Evolutionary conservation across 345 rosid genomes (phyloP).

Genomic region (Eucalyptus pauciflora): DNA sequence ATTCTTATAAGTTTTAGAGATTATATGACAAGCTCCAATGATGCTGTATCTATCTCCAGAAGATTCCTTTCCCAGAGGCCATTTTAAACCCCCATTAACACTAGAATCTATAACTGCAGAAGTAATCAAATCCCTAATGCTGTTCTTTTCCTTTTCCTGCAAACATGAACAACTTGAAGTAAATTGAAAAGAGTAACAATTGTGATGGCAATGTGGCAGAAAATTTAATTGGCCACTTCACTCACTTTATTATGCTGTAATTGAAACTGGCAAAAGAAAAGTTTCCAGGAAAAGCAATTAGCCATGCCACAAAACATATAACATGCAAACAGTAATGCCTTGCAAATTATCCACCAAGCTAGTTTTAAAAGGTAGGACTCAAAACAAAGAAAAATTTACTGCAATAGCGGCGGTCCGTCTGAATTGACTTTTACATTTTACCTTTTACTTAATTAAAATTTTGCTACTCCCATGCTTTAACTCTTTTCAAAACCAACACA

Average conservation of each 20-base stretch:
- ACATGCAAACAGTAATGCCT: neutral
- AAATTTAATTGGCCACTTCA: neutral
- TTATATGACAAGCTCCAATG: constrained; percentile 34
- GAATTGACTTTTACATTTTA: neutral
- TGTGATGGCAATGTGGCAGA: neutral
- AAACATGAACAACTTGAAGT: neutral
- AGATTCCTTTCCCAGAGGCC: constrained; percentile 37
- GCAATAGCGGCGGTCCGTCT: neutral
- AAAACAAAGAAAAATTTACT: neutral
- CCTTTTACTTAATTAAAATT: neutral
- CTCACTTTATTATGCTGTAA: neutral
- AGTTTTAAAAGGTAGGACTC: neutral
- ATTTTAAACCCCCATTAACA: constrained; percentile 64
- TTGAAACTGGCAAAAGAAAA: neutral
- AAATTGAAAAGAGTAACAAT: neutral
- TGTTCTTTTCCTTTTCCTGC: constrained; percentile 46
- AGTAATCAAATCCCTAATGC: constrained; percentile 29
- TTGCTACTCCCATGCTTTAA: neutral
- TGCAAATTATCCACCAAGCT: neutral
- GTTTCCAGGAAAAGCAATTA: neutral
- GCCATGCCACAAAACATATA: neutral
- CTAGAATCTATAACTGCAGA: constrained; percentile 47
- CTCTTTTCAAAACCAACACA: neutral
- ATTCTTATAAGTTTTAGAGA: constrained; percentile 17
- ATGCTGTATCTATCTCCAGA: constrained; percentile 30